phyloP scores from a whole-genome alignment of 2,329 filamentous ascomycete genomes.

The Bipolaris gigantea region DNA sequence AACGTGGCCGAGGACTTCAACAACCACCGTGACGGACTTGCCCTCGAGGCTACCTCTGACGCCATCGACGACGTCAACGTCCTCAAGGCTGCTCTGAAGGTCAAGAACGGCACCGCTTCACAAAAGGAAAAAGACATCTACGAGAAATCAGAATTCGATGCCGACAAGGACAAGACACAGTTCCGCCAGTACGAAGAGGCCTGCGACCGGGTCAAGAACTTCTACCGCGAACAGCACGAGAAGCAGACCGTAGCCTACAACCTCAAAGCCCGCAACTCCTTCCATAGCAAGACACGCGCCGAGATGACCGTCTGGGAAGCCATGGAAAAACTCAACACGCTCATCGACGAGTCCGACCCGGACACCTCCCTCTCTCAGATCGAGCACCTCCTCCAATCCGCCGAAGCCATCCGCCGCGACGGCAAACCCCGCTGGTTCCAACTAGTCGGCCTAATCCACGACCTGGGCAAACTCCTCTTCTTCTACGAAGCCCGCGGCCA shows the following conservation, averaged over 20 bases:
- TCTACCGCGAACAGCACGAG: slow-evolving; percentile 73
- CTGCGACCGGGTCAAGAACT: slow-evolving; percentile 81
- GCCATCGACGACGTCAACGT: slow-evolving; percentile 64
- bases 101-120: slow-evolving; percentile 51
- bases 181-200: slow-evolving; percentile 84
- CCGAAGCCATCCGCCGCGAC: slow-evolving; percentile 85
- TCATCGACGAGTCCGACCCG: slow-evolving; percentile 89
- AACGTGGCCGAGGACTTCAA: slow-evolving; percentile 50
- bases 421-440: slow-evolving; percentile 84
- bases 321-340: slow-evolving; percentile 87
- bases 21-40: slow-evolving; percentile 58
- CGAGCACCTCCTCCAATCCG: slow-evolving; percentile 84
- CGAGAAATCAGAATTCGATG: slow-evolving; percentile 68
- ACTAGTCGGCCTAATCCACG: slow-evolving; percentile 75
- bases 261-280: slow-evolving; percentile 73
- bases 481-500: slow-evolving; percentile 83
- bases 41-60: slow-evolving; percentile 61
- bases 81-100: slow-evolving; percentile 58
- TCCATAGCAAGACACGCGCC: slow-evolving; percentile 67
- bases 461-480: slow-evolving; percentile 77
- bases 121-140: slow-evolving; percentile 55
- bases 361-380: slow-evolving; percentile 87
- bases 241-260: slow-evolving; percentile 84
- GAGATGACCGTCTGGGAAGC: slow-evolving; percentile 89
- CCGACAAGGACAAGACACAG: slow-evolving; percentile 74